phyloP scores from a whole-genome alignment of 441 rosid species.

The Erodium chrysanthum region DNA sequence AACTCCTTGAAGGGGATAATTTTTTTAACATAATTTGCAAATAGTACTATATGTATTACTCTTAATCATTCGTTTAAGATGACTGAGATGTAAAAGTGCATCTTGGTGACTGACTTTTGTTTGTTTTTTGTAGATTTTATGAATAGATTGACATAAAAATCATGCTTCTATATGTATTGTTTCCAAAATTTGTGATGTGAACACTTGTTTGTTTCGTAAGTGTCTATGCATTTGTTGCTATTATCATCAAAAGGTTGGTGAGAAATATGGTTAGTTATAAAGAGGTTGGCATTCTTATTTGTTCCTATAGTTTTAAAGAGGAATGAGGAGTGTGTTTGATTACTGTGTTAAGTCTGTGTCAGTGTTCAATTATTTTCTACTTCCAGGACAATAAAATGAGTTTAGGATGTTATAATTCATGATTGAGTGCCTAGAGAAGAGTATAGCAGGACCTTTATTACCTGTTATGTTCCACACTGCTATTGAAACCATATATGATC shows the following conservation, averaged over 20 bases:
- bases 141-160: neutral
- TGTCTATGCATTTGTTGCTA: no score
- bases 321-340: no score
- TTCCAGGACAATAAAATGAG: neutral
- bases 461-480: neutral
- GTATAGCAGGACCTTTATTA: neutral
- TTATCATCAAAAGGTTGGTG: neutral
- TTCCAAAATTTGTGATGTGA: neutral
- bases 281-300: no score
- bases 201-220: no score
- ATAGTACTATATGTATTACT: neutral
- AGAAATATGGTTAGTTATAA: no score
- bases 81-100: neutral
- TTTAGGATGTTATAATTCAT: neutral
- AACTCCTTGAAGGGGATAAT: slow-evolving; percentile 19
- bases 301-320: neutral
- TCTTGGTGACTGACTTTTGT: neutral
- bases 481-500: no score
- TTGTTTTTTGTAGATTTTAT: neutral
- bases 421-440: neutral
- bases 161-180: neutral
- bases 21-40: neutral
- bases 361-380: neutral
- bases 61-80: neutral
- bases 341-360: neutral